Evolutionary conservation across 139 green algal species (phyloP), one percentile per base, ranked within the genome.

Genomic region (Coccomyxa sp.): DNA sequence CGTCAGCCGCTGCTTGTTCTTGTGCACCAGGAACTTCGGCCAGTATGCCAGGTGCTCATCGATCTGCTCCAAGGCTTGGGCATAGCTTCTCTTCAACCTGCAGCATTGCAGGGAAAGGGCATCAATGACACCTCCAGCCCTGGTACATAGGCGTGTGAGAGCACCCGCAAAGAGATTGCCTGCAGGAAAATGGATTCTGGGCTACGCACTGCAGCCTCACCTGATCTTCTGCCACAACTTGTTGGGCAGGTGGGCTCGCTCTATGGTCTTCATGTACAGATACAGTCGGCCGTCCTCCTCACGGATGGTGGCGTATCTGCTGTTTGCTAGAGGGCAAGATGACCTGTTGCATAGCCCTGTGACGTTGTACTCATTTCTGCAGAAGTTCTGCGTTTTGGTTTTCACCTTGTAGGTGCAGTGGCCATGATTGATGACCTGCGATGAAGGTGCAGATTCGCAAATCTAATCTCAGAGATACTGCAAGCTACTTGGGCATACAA

Each of bases 1-100:
- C 31, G 96, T 99, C 50, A 99, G 86, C n/a, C 96, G 89, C 90
- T 99, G 96, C 90, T 99, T 99, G 92, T 98, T 99, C 87, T 99
- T 99, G 87, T 99, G 96, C 64, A 99, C 92, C 79, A 99, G 83
- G 82, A 98, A 98, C 86, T 99, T 98, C 58, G 96, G 95, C 93
- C 95, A 99, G 85, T 94, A 94, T 44, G 89, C 83, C 73, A 98
- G 80, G 85, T 95, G 91, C 55, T 92, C 86, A 82, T 97, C 92
- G 7, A 98, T 72, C 86, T 97, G 92, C 72, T 71, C 75, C 39
- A 82, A 38, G 8, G 78, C 83, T 64, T 90, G 40, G 0, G 86
- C 87, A 76, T 99, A 99, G 81, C 96, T 94, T 40, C 84, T 87
- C 41, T 92, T 95, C 3, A 98, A 39, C 71, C 71, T 76, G 71